phyloP scores from a whole-genome alignment of 768 basidiomycete genomes.

The Boletus fagicola region DNA sequence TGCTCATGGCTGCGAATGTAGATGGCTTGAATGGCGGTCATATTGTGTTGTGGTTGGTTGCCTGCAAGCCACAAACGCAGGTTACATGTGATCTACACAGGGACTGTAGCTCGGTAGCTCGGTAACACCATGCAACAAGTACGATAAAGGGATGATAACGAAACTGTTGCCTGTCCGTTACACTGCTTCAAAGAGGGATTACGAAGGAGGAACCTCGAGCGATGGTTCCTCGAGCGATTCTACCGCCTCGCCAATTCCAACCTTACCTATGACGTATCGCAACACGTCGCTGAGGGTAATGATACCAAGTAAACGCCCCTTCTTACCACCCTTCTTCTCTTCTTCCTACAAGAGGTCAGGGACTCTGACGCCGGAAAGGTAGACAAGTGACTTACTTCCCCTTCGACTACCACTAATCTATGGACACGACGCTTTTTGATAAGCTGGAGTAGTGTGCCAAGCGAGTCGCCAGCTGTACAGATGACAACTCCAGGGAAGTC shows the following conservation, averaged over 20 bases:
- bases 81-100: conserved; percentile 21
- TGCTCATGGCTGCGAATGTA: conserved; percentile 69
- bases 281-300: conserved; percentile 89
- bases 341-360: conserved; percentile 56
- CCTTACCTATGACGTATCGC: conserved; percentile 73
- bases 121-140: conserved; percentile 1
- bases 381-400: conserved; percentile 54
- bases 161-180: not conserved
- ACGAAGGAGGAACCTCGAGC: conserved; percentile 20
- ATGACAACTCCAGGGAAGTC: conserved; percentile 98
- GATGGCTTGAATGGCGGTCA: conserved; percentile 78
- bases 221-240: conserved; percentile 36
- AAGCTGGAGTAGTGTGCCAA: conserved; percentile 85
- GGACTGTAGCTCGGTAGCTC: not conserved
- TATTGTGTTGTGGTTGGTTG: conserved; percentile 23
- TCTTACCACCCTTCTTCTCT: conserved; percentile 75
- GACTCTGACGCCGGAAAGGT: not conserved
- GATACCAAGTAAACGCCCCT: conserved; percentile 79
- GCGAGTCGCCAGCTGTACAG: conserved; percentile 88
- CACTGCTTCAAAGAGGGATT: not conserved
- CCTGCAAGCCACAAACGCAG: not conserved
- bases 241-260: conserved; percentile 47
- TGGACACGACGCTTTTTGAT: conserved; percentile 94
- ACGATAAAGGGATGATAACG: conserved; percentile 1
- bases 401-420: conserved; percentile 92